These are phyloP conservation scores for Termitomyces sp. DNA, from an alignment of 768 basidiomycete species.

Conservation along the genomic window DNA sequence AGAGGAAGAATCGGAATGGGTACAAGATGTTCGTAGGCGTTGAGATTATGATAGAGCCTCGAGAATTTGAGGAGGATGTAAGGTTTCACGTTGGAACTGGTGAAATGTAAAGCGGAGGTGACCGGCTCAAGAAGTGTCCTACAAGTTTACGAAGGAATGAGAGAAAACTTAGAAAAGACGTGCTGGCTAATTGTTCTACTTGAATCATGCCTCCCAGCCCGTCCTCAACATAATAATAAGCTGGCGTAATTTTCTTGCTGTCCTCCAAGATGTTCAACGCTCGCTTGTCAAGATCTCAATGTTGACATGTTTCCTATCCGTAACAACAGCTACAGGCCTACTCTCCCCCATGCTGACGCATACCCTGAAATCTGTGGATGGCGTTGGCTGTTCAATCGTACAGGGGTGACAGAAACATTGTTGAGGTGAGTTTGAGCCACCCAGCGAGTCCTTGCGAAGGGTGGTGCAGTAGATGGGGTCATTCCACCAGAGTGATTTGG, in stretches of 20 bases:
- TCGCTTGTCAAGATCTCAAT: constrained; percentile 56
- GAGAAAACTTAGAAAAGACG: constrained; percentile 25
- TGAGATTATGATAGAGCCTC: constrained; percentile 57
- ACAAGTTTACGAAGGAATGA: neutral
- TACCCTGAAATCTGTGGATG: constrained; percentile 76
- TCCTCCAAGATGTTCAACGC: constrained; percentile 51
- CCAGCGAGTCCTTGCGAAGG: constrained; percentile 87
- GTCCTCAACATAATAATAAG: constrained; percentile 58
- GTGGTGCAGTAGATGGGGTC: constrained; percentile 74
- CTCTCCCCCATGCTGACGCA: constrained; percentile 86
- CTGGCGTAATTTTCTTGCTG: constrained; percentile 51
- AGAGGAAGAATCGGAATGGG: constrained; percentile 25
- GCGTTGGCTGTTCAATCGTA: constrained; percentile 55
- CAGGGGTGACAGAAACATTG: constrained; percentile 69
- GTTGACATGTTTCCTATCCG: constrained; percentile 19
- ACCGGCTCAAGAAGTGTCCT: constrained; percentile 58
- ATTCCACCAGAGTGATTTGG: constrained; percentile 74
- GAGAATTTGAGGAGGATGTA: constrained; percentile 69
- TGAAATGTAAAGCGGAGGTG: constrained; percentile 70
- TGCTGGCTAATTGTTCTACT: constrained; percentile 63
- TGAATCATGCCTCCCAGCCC: constrained; percentile 46
- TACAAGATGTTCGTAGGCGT: constrained; percentile 44
- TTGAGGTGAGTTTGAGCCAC: constrained; percentile 76
- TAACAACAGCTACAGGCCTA: constrained; percentile 52
- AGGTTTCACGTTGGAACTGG: constrained; percentile 28